Evolutionary conservation across 2,329 filamentous ascomycete genomes (phyloP), one percentile per base, ranked within the genome.

Genomic region (Emericellopsis atlantica): DNA sequence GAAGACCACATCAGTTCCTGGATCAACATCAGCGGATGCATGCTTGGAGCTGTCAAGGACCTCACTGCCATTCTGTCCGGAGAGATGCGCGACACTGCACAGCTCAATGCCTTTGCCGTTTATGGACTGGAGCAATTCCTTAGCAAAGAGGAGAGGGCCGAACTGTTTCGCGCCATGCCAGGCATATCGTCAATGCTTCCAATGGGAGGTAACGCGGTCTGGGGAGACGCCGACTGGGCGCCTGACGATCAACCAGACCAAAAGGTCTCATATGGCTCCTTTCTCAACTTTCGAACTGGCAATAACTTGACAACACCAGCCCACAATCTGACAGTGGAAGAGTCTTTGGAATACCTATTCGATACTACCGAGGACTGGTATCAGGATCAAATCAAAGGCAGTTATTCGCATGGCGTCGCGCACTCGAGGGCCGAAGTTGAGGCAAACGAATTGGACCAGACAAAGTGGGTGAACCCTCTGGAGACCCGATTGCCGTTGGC

Each of bases 21-120:
- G 89, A 93, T 98, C 66, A 98, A 98, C 58, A 88, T 98, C 52
- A 92, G 84, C 49, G 92, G 92, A 6, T 98, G 90, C 61, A 95
- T 98, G 90, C 79, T 98, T 6, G 92, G 92, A 12, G 88, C 92
- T 2, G 70, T 88, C 43, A 98, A 98, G 64, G 90, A 84, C 44
- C 65, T 96, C 31, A 85, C 92, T 0, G 90, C 92, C 0, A 76
- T 96, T 0, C 69, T 98, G 2, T 95, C 89, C 0, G 92, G 92
- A 24, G 92, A 98, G 61, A 98, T 98, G 92, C 87, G 90, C 49
- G 92, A 98, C 54, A 98, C 92, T 0, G 92, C 90, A 1, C 92
- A 96, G 59, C 75, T 98, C 18, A 96, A 96, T 52, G 78, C 90
- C 2, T 94, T 96, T 58, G 92, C 92, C 8, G 90, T 98, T 2